Conservation (phyloP, 805 yeast species). For the Yamadazyma nakazawae region DNA sequence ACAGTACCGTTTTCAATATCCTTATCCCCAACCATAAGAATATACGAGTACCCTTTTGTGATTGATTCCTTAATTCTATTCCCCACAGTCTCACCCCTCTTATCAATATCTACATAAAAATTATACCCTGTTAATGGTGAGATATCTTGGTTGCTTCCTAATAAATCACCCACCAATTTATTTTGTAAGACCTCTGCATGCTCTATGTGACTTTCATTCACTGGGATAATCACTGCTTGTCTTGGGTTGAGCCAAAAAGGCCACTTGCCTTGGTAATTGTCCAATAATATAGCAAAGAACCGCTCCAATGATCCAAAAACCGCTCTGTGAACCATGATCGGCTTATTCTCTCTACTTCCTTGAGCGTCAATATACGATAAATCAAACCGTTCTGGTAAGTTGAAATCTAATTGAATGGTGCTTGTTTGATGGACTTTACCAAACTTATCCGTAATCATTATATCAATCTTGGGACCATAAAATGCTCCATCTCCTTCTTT, state of each 20-base stretch:
- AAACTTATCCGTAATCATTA: constrained; percentile 73
- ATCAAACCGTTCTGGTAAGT: constrained; percentile 81
- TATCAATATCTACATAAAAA: constrained; percentile 75
- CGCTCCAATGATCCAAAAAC: constrained; percentile 93
- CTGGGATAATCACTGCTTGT: constrained; percentile 83
- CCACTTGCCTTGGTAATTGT: constrained; percentile 91
- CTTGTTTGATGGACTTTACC: constrained; percentile 91
- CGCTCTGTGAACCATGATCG: constrained; percentile 96
- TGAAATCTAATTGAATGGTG: constrained; percentile 93
- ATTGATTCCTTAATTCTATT: constrained; percentile 77
- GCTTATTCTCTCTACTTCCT: constrained; percentile 53
- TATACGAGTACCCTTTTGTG: constrained; percentile 67
- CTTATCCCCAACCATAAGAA: constrained; percentile 83
- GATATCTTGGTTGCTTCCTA: constrained; percentile 28
- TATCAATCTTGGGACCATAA: constrained; percentile 95
- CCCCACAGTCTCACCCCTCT: constrained; percentile 74
- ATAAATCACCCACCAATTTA: constrained; percentile 45
- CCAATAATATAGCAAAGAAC: constrained; percentile 85
- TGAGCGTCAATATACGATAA: constrained; percentile 58
- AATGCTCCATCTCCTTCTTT: constrained; percentile 96
- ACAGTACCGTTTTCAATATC: constrained; percentile 61
- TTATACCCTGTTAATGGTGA: constrained; percentile 56
- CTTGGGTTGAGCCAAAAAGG: constrained; percentile 96
- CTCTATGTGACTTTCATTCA: constrained; percentile 56
- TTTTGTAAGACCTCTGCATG: constrained; percentile 50